These are phyloP conservation scores for Lepiota subincarnata DNA, from an alignment of 768 basidiomycete genomes.

Conservation along the genomic window DNA sequence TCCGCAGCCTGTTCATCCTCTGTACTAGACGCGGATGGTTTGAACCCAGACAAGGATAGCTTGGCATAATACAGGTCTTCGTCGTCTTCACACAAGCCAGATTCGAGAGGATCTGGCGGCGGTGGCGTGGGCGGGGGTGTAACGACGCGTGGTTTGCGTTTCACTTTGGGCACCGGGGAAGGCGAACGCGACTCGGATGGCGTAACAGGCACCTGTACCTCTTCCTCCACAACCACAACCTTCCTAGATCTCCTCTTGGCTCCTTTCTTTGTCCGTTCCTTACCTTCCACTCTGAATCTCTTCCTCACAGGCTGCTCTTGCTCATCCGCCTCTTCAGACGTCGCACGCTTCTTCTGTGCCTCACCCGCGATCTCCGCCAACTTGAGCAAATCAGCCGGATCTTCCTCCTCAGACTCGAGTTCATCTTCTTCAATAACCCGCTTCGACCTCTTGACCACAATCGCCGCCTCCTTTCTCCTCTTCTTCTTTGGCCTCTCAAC, in stretches of 20 bases:
- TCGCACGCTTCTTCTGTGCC: constrained; percentile 38
- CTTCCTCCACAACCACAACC: constrained; percentile 16
- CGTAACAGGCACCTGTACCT: constrained; percentile 33
- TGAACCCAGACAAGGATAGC: constrained; percentile 46
- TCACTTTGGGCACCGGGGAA: constrained; percentile 34
- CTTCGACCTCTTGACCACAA: constrained; percentile 27
- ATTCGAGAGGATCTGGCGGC: constrained; percentile 49
- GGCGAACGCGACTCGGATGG: constrained; percentile 44
- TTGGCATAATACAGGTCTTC: constrained; percentile 84
- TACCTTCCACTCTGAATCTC: constrained; percentile 32
- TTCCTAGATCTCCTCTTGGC: constrained; percentile 32
- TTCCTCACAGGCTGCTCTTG: constrained; percentile 40
- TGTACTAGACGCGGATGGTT: constrained; percentile 17
- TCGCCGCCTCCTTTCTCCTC: constrained; percentile 42
- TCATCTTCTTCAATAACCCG: constrained; percentile 39
- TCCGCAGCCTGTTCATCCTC: constrained; percentile 16
- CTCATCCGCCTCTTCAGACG: constrained; percentile 36
- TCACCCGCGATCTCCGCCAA: constrained; percentile 25
- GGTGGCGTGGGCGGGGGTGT: constrained; percentile 42
- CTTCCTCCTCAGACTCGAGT: constrained; percentile 62
- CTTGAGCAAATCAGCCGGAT: constrained; percentile 24
- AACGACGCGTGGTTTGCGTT: constrained; percentile 28
- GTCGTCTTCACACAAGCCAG: constrained; percentile 75
- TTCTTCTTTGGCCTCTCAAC: constrained; percentile 54
- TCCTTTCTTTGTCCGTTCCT: constrained; percentile 30